Base-by-base conservation (phyloP, 75 land plant genomes). In the Selaginella moellendorffii region DNA sequence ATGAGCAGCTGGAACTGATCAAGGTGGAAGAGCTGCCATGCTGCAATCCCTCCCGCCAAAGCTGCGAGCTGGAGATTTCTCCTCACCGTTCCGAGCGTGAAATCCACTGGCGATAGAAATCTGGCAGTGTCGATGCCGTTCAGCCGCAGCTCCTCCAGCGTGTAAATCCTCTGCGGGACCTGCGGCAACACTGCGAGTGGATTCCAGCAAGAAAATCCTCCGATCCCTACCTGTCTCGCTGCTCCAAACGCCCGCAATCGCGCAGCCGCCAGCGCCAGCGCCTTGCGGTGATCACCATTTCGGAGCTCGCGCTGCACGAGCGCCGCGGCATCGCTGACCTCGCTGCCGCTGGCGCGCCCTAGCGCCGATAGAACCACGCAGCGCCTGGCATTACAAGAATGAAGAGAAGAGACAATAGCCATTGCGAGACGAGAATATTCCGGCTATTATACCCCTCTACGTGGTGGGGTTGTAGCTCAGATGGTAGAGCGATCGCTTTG, bases 401-500 rank as follows among this genome's bases (percentile, higher is more conserved):
- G 46, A 5, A 36, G 10, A 36, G 10, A 36, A 36, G 14, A 5
- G 46, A 36, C 5, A 5, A 14, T 5, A 36, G 46, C 14, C 10
- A 36, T 36, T 36, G 46, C 46, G 14, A 36, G 46, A 36, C 10
- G 10, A 36, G 14, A 36, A 5, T 14, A 36, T 36, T 36, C 46
- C 14, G 5, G 46, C 14, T 5, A 36, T 5, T 36, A 36, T 5
- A 36, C 14, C 10, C 14, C 46, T 14, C 46, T 14, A 36, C 14
- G 46, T 5, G 10, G 14, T 63, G 91, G 97, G 97, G 97, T 87
- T 91, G 97, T 87, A 91, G 97, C 97, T 91, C 92, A 91, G 92
- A 91, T 91, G 97, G 97, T 91, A 87, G 97, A 91, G 97, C 92
- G 97, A 91, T 87, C 86, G 97, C 97, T 91, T 87, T 82, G 95